These are phyloP conservation scores for Avena eriantha DNA, from an alignment of 176 grass and related monocot species.

Conservation along the genomic window DNA sequence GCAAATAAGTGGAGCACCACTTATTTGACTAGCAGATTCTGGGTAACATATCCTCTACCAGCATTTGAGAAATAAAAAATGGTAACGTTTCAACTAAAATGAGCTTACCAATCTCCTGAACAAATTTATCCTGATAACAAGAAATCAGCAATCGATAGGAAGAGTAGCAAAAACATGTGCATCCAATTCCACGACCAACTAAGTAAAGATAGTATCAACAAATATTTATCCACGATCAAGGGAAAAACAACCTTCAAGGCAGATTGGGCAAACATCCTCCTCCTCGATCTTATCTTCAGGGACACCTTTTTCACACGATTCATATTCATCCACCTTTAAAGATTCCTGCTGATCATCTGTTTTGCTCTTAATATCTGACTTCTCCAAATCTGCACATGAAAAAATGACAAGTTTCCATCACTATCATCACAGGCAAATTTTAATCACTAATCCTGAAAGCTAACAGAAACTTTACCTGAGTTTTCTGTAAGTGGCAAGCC, in stretches of 20 bases:
- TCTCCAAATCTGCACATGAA: slow-evolving; percentile 60
- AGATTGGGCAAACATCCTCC: slow-evolving; percentile 97
- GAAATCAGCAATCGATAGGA: background rate
- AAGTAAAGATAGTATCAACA: slow-evolving; percentile 3
- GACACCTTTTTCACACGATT: slow-evolving; percentile 53
- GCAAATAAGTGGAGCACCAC: background rate
- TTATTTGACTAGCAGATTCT: background rate
- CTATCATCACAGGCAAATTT: background rate
- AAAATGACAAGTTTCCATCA: slow-evolving; percentile 32
- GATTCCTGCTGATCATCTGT: slow-evolving; percentile 57
- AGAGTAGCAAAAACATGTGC: slow-evolving; percentile 17
- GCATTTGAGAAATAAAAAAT: background rate
- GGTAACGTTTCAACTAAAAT: slow-evolving; percentile 14
- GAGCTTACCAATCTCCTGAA: background rate
- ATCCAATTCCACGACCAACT: background rate
- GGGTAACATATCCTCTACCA: background rate
- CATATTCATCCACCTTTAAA: slow-evolving; percentile 57
- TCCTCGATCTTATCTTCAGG: slow-evolving; percentile 57
- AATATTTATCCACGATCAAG: slow-evolving; percentile 29
- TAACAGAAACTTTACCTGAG: slow-evolving; percentile 46
- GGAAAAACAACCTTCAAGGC: slow-evolving; percentile 85
- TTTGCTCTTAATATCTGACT: slow-evolving; percentile 65
- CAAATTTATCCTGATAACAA: background rate
- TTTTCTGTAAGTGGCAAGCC: slow-evolving; percentile 55
- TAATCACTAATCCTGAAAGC: slow-evolving; percentile 10